Evolutionary conservation across 78 protist species (phyloP).

Genomic region (Polysphondylium violaceum): DNA sequence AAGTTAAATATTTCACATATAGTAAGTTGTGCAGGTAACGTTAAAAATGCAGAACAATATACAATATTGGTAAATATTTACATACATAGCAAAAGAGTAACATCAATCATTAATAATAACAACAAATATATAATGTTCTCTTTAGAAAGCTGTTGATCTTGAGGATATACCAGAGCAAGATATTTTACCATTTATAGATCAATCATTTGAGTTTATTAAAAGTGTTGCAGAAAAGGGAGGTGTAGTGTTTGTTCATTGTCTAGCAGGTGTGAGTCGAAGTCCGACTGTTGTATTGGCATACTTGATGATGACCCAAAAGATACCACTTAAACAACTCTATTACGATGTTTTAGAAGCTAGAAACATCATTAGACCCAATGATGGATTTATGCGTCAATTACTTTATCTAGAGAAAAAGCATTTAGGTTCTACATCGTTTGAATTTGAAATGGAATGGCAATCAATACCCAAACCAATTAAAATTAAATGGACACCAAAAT

Average conservation of each 20-base stretch:
- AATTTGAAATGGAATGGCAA: not conserved
- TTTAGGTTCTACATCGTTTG: conserved; percentile 2
- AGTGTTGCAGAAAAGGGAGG: conserved; percentile 10
- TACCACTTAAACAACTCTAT: conserved; percentile 2
- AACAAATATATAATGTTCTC: not conserved
- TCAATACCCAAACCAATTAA: not conserved
- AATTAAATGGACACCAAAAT: not conserved
- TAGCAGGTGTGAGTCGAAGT: conserved; percentile 52
- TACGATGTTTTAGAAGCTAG: not conserved
- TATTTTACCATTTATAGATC: conserved; percentile 26
- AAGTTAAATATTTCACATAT: conserved; percentile 39
- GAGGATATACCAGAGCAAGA: conserved; percentile 43
- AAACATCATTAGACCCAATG: conserved; percentile 13
- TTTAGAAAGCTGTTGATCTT: conserved; percentile 12
- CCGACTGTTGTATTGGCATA: conserved; percentile 26
- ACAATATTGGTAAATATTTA: not conserved
- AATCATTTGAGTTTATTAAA: conserved; percentile 25
- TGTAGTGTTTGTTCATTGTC: conserved; percentile 52
- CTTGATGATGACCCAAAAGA: not conserved
- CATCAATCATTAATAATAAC: not conserved
- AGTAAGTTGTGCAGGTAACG: conserved; percentile 62
- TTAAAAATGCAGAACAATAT: not conserved
- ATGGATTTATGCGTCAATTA: conserved; percentile 60
- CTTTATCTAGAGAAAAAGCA: conserved; percentile 1
- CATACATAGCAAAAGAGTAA: too few species aligned